These are phyloP conservation scores for Anthracocystis walkeri DNA, from an alignment of 1,284 basidiomycete genomes.

Conservation along the genomic window DNA sequence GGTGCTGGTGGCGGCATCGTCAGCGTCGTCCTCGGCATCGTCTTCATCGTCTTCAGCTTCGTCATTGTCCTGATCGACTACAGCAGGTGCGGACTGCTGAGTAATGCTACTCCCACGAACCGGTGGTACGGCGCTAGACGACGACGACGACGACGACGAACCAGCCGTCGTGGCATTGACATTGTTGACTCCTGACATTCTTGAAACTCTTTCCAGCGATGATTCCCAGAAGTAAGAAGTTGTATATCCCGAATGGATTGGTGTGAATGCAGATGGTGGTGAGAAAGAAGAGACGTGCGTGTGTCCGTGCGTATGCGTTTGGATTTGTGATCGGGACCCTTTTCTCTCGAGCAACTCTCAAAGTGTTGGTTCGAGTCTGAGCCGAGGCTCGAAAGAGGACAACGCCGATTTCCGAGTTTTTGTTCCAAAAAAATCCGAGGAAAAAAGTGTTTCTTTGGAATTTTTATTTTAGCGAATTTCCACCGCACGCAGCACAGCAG, in stretches of 20 bases:
- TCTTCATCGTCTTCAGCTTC: slow-evolving; percentile 27
- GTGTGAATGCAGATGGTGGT: neutral
- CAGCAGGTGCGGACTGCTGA: neutral
- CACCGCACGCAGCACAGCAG: no score
- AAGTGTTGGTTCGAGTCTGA: neutral
- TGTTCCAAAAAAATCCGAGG: no score
- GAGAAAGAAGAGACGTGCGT: neutral
- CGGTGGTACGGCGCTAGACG: neutral
- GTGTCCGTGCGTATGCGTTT: neutral
- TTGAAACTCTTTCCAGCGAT: no score
- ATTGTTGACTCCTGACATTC: slow-evolving; percentile 17
- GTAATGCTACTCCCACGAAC: slow-evolving; percentile 6
- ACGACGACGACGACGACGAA: slow-evolving; percentile 3
- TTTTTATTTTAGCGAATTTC: neutral
- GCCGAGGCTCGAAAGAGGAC: neutral
- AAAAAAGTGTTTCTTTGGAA: slow-evolving; percentile 12
- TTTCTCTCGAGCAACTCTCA: neutral
- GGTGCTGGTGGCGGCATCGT: slow-evolving; percentile 17
- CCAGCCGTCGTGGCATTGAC: neutral
- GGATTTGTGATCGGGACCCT: neutral
- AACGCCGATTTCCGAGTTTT: slow-evolving; percentile 13
- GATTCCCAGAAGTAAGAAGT: neutral
- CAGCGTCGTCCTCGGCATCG: slow-evolving; percentile 10
- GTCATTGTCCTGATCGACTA: slow-evolving; percentile 16
- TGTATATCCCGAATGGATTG: neutral